Conservation (phyloP, 176 grass and related monocot species). For the Lolium multiflorum region DNA sequence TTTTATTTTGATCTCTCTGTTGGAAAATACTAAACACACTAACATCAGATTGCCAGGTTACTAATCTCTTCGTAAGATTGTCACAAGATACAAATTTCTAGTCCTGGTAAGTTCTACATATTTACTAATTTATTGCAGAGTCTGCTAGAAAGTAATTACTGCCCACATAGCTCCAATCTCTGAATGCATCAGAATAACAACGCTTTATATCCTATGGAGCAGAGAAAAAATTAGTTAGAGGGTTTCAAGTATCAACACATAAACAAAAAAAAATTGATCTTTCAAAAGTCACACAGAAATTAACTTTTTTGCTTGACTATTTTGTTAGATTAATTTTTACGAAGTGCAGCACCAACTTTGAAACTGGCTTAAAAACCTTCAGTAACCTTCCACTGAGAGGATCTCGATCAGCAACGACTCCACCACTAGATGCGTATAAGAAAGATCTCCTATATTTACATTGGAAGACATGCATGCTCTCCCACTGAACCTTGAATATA, state of each 20-base stretch:
- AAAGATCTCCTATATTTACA: neutral
- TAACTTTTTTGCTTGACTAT: neutral
- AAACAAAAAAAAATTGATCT: neutral
- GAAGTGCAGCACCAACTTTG: neutral
- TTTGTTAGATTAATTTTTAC: neutral
- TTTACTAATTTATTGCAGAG: neutral
- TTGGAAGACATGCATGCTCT: neutral
- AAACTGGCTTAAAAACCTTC: no score
- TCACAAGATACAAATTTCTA: slow-evolving; percentile 8
- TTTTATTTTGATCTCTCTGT: neutral
- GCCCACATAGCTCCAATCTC: neutral
- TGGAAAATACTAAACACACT: neutral
- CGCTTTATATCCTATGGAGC: neutral
- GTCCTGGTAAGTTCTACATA: neutral
- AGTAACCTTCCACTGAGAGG: neutral
- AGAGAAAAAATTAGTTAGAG: neutral
- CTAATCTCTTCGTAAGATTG: neutral
- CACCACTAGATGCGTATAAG: neutral
- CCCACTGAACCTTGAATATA: neutral
- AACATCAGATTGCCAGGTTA: neutral
- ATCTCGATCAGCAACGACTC: neutral
- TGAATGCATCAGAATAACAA: neutral
- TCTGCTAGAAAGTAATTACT: neutral
- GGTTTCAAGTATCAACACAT: neutral
- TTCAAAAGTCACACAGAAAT: neutral